phyloP scores from a whole-genome alignment of 2,329 filamentous ascomycete genomes.

The Tolypocladium capitatum region DNA sequence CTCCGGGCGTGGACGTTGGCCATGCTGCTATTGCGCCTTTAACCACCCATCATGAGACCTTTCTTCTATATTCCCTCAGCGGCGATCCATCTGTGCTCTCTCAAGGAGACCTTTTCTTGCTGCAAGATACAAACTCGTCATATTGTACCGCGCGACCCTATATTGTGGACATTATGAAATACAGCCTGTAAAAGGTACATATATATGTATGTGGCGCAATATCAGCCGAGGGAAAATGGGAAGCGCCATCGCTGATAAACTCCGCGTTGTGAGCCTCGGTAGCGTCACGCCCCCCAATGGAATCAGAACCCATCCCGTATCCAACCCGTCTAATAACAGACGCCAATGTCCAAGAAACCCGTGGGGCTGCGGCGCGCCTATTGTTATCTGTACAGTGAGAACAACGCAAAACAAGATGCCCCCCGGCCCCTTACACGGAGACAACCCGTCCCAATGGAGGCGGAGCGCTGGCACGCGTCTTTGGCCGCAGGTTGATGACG shows the following conservation, averaged over 20 bases:
- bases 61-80: too few relatives aligned
- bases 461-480: slow-evolving; percentile 23
- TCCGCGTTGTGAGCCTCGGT: not conserved
- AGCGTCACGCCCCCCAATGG: not conserved
- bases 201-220: not conserved
- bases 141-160: too few relatives aligned
- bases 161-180: not conserved
- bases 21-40: too few relatives aligned
- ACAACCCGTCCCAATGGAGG: slow-evolving; percentile 21
- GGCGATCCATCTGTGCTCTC: too few relatives aligned
- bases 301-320: not conserved
- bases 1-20: too few relatives aligned
- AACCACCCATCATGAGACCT: too few relatives aligned
- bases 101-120: too few relatives aligned
- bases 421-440: slow-evolving; percentile 24
- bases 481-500: slow-evolving; percentile 52
- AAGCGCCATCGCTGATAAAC: not conserved
- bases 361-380: slow-evolving; percentile 2
- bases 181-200: not conserved
- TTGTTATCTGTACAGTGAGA: not conserved
- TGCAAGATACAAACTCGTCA: too few relatives aligned
- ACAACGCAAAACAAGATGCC: not conserved
- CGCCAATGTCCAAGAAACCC: slow-evolving; percentile 1
- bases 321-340: not conserved
- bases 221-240: not conserved